These are phyloP conservation scores for Opeltia flavorubescens DNA, from an alignment of 495 filamentous ascomycete genomes.

Conservation along the genomic window DNA sequence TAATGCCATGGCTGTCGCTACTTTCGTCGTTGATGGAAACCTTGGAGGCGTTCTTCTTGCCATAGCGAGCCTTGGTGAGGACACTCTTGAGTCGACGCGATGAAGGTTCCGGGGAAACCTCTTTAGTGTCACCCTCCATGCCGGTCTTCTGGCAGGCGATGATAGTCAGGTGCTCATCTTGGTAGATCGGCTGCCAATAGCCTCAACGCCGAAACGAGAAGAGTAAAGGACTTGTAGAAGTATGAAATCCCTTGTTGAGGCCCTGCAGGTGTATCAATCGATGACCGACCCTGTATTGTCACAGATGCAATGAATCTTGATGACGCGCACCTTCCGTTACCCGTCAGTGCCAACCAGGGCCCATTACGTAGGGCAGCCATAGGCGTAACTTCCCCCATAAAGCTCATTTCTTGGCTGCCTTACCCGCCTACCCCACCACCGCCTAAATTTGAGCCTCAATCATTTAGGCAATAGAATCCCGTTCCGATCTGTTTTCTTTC, in stretches of 20 bases:
- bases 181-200: background rate
- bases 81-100: slow-evolving; percentile 16
- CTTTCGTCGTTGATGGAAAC: slow-evolving; percentile 18
- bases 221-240: background rate
- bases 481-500: too few species aligned
- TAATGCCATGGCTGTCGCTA: slow-evolving; percentile 17
- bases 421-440: background rate
- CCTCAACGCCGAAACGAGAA: too few species aligned
- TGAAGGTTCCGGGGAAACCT: slow-evolving; percentile 13
- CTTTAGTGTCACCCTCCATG: slow-evolving; percentile 13
- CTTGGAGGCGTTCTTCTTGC: slow-evolving; percentile 15
- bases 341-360: too few species aligned
- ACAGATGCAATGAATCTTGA: too few species aligned
- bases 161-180: background rate
- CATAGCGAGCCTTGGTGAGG: slow-evolving; percentile 19
- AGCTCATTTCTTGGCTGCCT: too few species aligned
- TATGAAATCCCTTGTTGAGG: too few species aligned
- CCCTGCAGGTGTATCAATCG: too few species aligned
- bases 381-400: too few species aligned
- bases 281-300: too few species aligned
- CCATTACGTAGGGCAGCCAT: too few species aligned
- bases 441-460: background rate
- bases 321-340: too few species aligned
- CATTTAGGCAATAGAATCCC: background rate
- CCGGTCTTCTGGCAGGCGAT: too few species aligned